These are phyloP conservation scores for Podosphaera aphanis DNA, from an alignment of 2,329 filamentous ascomycete species.

Conservation along the genomic window DNA sequence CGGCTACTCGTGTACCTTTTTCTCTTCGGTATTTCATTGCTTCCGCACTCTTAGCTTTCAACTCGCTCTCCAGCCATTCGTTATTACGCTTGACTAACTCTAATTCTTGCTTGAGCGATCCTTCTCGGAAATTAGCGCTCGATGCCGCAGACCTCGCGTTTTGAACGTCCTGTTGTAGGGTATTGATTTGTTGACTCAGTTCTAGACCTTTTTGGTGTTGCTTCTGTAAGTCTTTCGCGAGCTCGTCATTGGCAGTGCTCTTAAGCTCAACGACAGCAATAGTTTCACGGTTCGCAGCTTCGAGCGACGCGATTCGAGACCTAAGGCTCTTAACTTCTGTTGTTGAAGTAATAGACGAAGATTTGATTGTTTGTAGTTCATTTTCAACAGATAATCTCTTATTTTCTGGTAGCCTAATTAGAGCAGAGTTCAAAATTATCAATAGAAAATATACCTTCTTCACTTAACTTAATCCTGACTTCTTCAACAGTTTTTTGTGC, in stretches of 20 bases:
- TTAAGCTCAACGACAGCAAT: slow-evolving; percentile 77
- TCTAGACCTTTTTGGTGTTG: slow-evolving; percentile 77
- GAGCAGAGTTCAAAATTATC: neutral
- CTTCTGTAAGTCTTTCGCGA: slow-evolving; percentile 65
- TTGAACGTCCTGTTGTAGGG: slow-evolving; percentile 65
- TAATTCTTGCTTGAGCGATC: slow-evolving; percentile 72
- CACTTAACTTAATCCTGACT: slow-evolving; percentile 54
- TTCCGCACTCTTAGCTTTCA: slow-evolving; percentile 75
- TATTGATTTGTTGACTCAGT: slow-evolving; percentile 58
- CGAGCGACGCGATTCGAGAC: slow-evolving; percentile 63
- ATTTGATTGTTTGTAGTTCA: slow-evolving; percentile 57
- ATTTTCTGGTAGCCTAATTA: slow-evolving; percentile 36
- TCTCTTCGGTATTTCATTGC: slow-evolving; percentile 82
- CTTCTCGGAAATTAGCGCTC: slow-evolving; percentile 72
- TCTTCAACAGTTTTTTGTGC: slow-evolving; percentile 65
- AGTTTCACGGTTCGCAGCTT: slow-evolving; percentile 80
- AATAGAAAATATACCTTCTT: slow-evolving; percentile 41
- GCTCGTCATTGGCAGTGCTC: slow-evolving; percentile 59
- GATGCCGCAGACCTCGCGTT: slow-evolving; percentile 56
- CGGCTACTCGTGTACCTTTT: slow-evolving; percentile 70
- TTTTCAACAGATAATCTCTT: slow-evolving; percentile 52
- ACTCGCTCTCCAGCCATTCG: slow-evolving; percentile 78
- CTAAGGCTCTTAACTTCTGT: slow-evolving; percentile 55
- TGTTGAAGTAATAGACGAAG: slow-evolving; percentile 49
- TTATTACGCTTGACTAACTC: slow-evolving; percentile 72